Base-by-base conservation (phyloP, 2,329 filamentous ascomycete species). In the Erysiphe pulchra region DNA sequence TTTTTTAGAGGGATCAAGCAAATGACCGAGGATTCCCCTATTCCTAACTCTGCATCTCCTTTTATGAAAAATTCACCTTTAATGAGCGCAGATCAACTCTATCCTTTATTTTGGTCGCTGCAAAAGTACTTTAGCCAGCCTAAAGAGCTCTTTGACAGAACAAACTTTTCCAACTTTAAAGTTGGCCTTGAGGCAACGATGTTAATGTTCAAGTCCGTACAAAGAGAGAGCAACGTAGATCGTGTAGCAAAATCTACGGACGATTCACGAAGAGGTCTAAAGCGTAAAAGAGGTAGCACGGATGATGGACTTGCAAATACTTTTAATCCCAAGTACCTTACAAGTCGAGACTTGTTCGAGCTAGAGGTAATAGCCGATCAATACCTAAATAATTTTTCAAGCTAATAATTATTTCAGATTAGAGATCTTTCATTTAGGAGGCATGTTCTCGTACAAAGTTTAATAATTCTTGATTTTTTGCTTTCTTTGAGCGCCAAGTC, bases 321-420 rank as follows among this genome's bases (percentile, higher is more conserved):
- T 20, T 95, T 93, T 63, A 98, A 98, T 55, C 87, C 92, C 1
- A 98, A 95, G 58, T 99, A 98, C 59, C 70, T 99, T 16, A 99
- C 90, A n/a, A 95, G 86, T 60, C 73, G 80, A 51, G 92, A 98
- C 59, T 67, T 99, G 1, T 99, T 99, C 60, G 84, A 92, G 55
- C 72, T 98, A 41, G 90, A 98, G 70, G 80, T 84, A 67, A 49
- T 64, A 6, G 10, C 10, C 16, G 16, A 24, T 10, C 20, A 5
- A 18, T 20, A n/a, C 20, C 17, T 7, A 33, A 2, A 6, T 18
- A 33, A 18, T 46, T 47, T 11, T 16, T 33, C 20, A 53, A 48
- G 50, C 58, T 62, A 48, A 55, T 46, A 44, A 16, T 37, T 12
- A n/a, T 41, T 38, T 36, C 52, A 85, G 80, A 78, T 95, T 50